Evolutionary conservation across 192 early-diverging fungal genomes (phyloP).

Genomic region (Funneliformis mosseae): DNA sequence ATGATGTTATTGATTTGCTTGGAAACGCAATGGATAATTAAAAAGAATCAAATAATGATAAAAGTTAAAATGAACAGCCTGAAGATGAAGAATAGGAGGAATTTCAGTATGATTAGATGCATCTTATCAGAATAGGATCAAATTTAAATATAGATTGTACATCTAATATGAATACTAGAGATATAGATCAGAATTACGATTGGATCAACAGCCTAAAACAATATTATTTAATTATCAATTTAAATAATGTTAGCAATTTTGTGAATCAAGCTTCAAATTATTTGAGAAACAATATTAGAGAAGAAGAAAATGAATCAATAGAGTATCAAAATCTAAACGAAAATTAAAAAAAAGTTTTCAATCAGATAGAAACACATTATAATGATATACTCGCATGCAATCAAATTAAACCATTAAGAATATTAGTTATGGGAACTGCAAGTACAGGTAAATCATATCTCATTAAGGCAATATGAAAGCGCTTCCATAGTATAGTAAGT

Average conservation of each 20-base stretch:
- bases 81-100: conserved; percentile 11
- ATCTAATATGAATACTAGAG: background rate
- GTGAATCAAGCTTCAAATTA: background rate
- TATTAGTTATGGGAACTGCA: too few relatives aligned
- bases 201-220: background rate
- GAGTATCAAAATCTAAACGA: background rate
- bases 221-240: background rate
- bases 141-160: background rate
- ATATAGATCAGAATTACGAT: background rate
- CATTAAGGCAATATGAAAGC: background rate
- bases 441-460: background rate
- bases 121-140: background rate
- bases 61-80: background rate
- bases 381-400: background rate
- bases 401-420: background rate
- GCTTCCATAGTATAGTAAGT: background rate
- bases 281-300: background rate
- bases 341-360: background rate
- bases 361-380: background rate
- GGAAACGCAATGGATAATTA: background rate
- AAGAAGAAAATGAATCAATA: too few relatives aligned
- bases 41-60: background rate
- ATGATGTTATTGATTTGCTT: background rate
- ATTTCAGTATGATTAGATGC: background rate
- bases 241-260: background rate